Conservation (phyloP, 2,329 filamentous ascomycete genomes). For the Lecanosticta acicola region DNA sequence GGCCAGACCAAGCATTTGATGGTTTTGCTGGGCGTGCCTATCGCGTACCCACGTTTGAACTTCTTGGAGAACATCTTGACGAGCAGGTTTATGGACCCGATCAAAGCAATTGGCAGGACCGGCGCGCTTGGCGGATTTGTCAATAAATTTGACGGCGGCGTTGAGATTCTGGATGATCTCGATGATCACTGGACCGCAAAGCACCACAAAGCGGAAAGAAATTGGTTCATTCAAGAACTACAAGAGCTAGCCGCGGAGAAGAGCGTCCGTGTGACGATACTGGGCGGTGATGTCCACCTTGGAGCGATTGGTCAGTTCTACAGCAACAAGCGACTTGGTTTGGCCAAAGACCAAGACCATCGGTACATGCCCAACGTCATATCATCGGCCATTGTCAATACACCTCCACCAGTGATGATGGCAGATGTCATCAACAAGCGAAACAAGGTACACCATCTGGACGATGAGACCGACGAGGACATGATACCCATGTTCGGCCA, state of each 20-base stretch:
- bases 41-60: constrained; percentile 44
- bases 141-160: constrained; percentile 85
- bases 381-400: constrained; percentile 90
- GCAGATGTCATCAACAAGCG: constrained; percentile 90
- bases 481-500: constrained; percentile 92
- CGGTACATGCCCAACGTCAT: constrained; percentile 96
- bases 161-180: constrained; percentile 84
- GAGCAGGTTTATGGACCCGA: constrained; percentile 76
- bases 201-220: constrained; percentile 85
- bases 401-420: constrained; percentile 79
- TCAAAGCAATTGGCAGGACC: constrained; percentile 79
- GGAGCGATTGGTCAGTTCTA: constrained; percentile 93
- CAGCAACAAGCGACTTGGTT: constrained; percentile 74
- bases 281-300: constrained; percentile 91
- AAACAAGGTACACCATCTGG: constrained; percentile 67
- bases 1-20: constrained; percentile 86
- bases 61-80: constrained; percentile 67
- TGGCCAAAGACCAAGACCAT: constrained; percentile 80
- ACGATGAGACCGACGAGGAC: constrained; percentile 76
- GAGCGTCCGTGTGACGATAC: constrained; percentile 82
- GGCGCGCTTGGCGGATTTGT: constrained; percentile 74
- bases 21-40: constrained; percentile 71
- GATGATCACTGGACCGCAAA: constrained; percentile 98
- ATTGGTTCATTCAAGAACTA: constrained; percentile 79
- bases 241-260: constrained; percentile 92